Evolutionary conservation across 306 rosid species (phyloP), one percentile per base, ranked within the genome.

Genomic region (Ammopiptanthus mongolicus): DNA sequence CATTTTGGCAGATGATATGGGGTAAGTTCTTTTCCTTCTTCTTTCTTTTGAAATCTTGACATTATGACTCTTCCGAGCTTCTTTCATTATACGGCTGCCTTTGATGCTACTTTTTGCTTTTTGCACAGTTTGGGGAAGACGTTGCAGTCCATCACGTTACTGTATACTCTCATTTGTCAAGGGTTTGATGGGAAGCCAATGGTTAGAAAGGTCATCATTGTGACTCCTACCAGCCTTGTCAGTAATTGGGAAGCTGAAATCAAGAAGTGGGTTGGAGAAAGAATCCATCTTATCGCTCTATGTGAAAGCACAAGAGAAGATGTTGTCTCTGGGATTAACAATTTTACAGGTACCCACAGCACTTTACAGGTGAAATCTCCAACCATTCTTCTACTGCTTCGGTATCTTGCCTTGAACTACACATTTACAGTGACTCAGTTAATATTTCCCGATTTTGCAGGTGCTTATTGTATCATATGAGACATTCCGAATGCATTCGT

Each of bases 1-100:
- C 87, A 95, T 95, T 77, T 92, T 95, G 78, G 98, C 97, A 44
- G 98, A 94, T 86, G 98, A 94, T 73, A 94, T 94, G 98, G 98
- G 97, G 96, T 90, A 77, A 50, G 61, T 79, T 44, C 58, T 65
- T 73, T 73, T 71, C 12, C 25, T 12, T 72, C 61, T 46, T 62
- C 5, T 53, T 69, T 71, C 46, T 41, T 46, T 61, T 36, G 13
- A 46, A 75, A 25, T 51, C 52, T 33, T 51, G 13, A 36, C 69
- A 28, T 19, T 47, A 18, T 73, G 62, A 50, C 51, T 0, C 50
- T 17, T 59, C 39, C 18, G 25, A 44, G 10, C 34, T 76, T 73
- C 21, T 44, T 28, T 76, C 58, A 34, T 71, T 34, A 76, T 12
- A 53, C 1, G 65, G 64, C 60, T 74, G 17, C 67, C 3, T 65